Conservation (phyloP, 345 rosid species). For the Citrus unshiu region DNA sequence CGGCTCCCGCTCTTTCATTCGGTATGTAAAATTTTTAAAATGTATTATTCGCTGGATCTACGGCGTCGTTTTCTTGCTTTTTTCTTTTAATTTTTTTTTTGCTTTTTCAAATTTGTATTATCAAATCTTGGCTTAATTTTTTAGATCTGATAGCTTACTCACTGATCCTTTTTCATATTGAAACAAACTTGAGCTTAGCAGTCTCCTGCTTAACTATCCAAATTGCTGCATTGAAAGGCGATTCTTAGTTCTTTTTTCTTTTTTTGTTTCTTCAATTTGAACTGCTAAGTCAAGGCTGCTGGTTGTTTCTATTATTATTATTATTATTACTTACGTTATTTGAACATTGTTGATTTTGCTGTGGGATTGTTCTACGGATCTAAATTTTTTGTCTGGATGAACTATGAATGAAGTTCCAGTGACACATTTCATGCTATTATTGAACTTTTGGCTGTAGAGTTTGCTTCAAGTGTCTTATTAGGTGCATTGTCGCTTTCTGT, state of each 20-base stretch:
- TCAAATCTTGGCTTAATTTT: background rate
- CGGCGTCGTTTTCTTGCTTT: background rate
- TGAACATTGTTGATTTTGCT: background rate
- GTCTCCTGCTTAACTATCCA: background rate
- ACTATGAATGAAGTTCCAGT: background rate
- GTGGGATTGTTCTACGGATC: background rate
- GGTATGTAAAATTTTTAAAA: constrained; percentile 24
- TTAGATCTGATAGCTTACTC: background rate
- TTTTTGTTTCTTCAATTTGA: background rate
- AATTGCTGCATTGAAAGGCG: background rate
- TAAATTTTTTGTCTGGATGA: background rate
- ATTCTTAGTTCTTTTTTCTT: background rate
- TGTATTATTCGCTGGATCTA: background rate
- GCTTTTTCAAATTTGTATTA: too few relatives aligned
- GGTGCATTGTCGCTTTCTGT: background rate
- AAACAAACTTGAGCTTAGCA: background rate
- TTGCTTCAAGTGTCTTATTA: background rate
- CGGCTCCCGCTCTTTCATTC: constrained; percentile 48
- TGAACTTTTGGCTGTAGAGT: background rate
- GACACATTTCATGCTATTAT: background rate
- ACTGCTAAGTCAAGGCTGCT: background rate
- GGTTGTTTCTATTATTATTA: background rate
- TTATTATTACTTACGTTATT: background rate
- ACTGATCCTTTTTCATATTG: background rate
- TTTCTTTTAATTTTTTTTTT: background rate